phyloP scores from a whole-genome alignment of 2,329 filamentous ascomycete genomes.

The Allantophomopsis cytisporea region DNA sequence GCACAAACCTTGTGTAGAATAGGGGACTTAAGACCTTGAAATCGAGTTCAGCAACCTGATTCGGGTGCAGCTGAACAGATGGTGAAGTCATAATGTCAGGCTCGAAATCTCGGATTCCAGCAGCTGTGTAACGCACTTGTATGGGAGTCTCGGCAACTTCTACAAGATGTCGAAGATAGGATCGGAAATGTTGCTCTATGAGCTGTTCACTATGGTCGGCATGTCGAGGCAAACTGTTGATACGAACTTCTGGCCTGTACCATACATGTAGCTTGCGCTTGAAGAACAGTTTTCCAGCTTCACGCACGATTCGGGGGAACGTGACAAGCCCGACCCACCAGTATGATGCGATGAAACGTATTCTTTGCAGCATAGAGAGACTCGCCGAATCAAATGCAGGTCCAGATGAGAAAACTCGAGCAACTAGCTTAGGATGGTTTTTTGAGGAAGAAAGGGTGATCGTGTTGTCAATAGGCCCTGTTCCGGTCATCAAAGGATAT shows the following conservation, averaged over 20 bases:
- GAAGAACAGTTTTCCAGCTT: constrained; percentile 46
- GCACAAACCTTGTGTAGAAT: constrained; percentile 54
- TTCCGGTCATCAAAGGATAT: constrained; percentile 20
- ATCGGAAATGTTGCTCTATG: constrained; percentile 32
- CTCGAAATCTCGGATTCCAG: constrained; percentile 26
- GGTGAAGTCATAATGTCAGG: constrained; percentile 25
- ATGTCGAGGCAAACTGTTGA: constrained; percentile 36
- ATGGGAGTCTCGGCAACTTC: constrained; percentile 28
- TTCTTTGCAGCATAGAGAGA: constrained; percentile 27
- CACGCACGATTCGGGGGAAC: constrained; percentile 48
- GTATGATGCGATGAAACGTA: constrained; percentile 38
- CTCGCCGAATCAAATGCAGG: constrained; percentile 32
- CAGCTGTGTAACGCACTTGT: constrained; percentile 36
- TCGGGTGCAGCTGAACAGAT: constrained; percentile 7
- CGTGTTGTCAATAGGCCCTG: constrained; percentile 37
- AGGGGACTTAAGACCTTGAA: constrained; percentile 47
- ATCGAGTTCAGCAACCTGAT: constrained; percentile 25
- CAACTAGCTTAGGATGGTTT: constrained; percentile 43
- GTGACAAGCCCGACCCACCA: constrained; percentile 56
- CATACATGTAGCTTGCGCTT: constrained; percentile 44
- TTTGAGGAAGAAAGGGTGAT: constrained; percentile 49
- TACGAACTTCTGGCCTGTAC: constrained; percentile 48
- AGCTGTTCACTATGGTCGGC: constrained; percentile 33
- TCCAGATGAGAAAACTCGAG: constrained; percentile 40
- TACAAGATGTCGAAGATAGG: constrained; percentile 35